Evolutionary conservation across 495 filamentous ascomycete genomes (phyloP), one percentile per base, ranked within the genome.

Genomic region (Trichoderma erinaceum): DNA sequence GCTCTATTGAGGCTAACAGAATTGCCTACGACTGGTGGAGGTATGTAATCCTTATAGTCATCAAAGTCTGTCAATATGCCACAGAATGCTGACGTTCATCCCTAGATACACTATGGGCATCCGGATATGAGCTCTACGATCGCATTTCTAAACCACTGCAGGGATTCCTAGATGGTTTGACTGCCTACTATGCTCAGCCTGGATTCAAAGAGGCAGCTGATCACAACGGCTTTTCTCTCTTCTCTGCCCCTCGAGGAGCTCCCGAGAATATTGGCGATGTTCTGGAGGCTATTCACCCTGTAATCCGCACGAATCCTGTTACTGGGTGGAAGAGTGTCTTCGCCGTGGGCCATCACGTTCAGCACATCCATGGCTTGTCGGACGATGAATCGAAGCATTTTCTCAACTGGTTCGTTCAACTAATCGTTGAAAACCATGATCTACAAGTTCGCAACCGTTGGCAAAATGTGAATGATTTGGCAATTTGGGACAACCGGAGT

Each of bases 401-500:
- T 38, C 77, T 92, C 15, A 73, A 85, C 18, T 87, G 84, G 84
- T 88, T 93, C 68, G 76, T 84, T 8, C 72, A 78, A 41, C 75
- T 92, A 13, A 82, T 93, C 66, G 80, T 84, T 6, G 86, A 93
- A 76, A 93, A 93, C 71, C 91, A 93, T 72, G 90, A 95, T 72
- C 74, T 92, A 68, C 91, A 95, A 78, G 89, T 91, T 0, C 79
- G 91, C n/a, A 75, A 83, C 70, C 78, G 81, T 65, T 94, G 88
- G 89, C 74, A 84, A 66, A 80, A 85, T 66, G 71, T 73, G 25
- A 86, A 87, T 71, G 85, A 89, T 75, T 69, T 90, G 18, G 89
- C 90, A 0, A 92, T 94, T 70, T 94, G 91, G 90, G 91, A 93
- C 74, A 93, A 93, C 70, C 78, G 90, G 10, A 85, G 82, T 46